Percentiles rank a stretch among this genome's conserved stretches.
These are phyloP conservation scores for Physocladia obscura DNA, from an alignment of 192 early-diverging fungal species.

Conservation along the genomic window DNA sequence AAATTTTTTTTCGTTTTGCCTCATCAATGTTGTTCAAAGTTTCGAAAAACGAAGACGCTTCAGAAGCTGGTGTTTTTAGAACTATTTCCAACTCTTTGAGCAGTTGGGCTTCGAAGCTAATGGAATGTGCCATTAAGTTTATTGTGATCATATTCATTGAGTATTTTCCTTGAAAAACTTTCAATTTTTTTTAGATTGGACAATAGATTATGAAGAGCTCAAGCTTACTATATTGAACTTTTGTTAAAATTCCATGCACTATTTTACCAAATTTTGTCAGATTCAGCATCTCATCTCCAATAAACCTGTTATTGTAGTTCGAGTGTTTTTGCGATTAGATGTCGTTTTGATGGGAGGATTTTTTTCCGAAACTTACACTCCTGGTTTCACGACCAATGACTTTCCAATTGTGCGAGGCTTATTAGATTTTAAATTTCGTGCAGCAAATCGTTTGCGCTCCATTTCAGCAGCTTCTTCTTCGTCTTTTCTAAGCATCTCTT, in stretches of 20 bases:
- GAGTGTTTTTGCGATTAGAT: no score
- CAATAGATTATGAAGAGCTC: not conserved
- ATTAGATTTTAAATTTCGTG: not conserved
- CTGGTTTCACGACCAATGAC: not conserved
- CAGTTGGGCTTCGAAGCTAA: conserved; percentile 12
- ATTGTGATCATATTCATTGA: not conserved
- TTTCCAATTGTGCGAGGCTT: not conserved
- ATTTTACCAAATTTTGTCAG: conserved; percentile 13
- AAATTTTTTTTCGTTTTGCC: not conserved
- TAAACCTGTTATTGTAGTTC: not conserved
- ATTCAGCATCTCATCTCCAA: conserved; percentile 17
- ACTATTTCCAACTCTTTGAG: conserved; percentile 9
- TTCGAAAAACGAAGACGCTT: not conserved
- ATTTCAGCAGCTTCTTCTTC: conserved; percentile 12
- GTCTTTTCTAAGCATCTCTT: not conserved
- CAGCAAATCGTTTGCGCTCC: not conserved
- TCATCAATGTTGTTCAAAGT: not conserved
- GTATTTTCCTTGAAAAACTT: conserved; percentile 14
- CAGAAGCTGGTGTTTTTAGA: not conserved
- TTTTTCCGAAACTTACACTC: not conserved
- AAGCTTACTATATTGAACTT: conserved; percentile 22
- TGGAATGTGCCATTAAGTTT: not conserved
- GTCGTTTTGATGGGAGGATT: no score
- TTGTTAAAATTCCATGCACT: not conserved
- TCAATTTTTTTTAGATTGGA: not conserved